Evolutionary conservation across 2,329 filamentous ascomycete genomes (phyloP), one percentile per base, ranked within the genome.

Genomic region (Chaetomium globosum): DNA sequence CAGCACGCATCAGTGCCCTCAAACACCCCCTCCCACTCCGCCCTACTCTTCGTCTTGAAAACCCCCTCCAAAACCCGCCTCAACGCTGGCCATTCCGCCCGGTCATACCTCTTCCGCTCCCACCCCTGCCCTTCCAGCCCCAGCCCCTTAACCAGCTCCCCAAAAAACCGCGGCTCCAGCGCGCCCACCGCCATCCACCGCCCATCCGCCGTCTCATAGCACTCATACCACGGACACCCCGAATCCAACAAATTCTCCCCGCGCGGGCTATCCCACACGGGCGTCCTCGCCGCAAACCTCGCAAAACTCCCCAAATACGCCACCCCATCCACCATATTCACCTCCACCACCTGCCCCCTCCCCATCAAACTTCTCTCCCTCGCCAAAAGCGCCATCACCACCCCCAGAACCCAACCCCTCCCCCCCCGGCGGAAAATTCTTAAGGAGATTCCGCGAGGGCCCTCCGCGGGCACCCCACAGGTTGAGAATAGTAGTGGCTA

Each of bases 241-340:
- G 91, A 88, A 77, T 98, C 94, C 55, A 98, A 79, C 64, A 89
- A 72, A 76, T 97, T 97, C 63, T 83, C 82, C 0, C 94, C 94
- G 57, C 93, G 81, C 30, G 85, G 82, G 3, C 76, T 76, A 70
- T 80, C 75, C 81, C 92, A 93, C 48, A 87, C 74, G 0, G 85
- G 82, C 7, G 81, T 87, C 74, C 89, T 88, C 67, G 83, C 81
- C 31, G 82, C 81, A 67, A 96, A 80, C 39, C 94, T 83, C 59
- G 91, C 89, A 78, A 94, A 94, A 0, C 88, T 89, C 1, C 89
- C 88, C 30, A 98, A 79, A 76, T 94, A 94, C 43, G 87, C 85
- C 26, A 85, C 86, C 9, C 94, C 94, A 78, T 98, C 94, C 13
- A 97, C 94, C 94, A 98, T 98, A 77, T 96, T 97, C 19, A 91